These are phyloP conservation scores for Xylaria sp. DNA, from an alignment of 2,329 filamentous ascomycete genomes.

Conservation along the genomic window DNA sequence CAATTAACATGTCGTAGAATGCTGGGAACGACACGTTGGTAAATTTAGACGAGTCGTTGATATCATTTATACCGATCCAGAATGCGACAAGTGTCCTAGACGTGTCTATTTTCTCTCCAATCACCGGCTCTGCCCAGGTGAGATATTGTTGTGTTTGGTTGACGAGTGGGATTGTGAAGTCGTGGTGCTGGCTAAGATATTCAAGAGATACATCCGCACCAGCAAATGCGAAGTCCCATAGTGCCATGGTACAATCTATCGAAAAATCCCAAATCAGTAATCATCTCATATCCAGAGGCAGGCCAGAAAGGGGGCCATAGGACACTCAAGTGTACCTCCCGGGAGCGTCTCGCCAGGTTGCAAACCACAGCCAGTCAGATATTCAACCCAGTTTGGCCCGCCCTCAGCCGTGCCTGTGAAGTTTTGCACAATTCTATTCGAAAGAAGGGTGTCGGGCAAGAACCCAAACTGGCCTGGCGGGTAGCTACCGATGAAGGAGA, in stretches of 20 bases:
- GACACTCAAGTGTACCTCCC: conserved; percentile 21
- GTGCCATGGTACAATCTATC: conserved; percentile 57
- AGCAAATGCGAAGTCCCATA: conserved; percentile 69
- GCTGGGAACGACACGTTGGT: conserved; percentile 55
- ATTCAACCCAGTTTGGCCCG: conserved; percentile 66
- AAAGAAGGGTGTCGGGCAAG: conserved; percentile 56
- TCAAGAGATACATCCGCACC: conserved; percentile 61
- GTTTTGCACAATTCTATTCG: conserved; percentile 63
- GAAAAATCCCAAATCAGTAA: not conserved
- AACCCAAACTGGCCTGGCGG: conserved; percentile 57
- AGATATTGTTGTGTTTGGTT: conserved; percentile 63
- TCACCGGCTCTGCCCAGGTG: conserved; percentile 56
- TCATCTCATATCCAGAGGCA: not conserved
- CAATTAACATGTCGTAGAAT: conserved; percentile 58
- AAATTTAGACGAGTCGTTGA: conserved; percentile 60
- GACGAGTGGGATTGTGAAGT: conserved; percentile 60
- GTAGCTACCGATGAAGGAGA: conserved; percentile 65
- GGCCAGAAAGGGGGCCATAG: not conserved
- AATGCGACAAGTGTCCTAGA: conserved; percentile 57
- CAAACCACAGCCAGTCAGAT: conserved; percentile 62
- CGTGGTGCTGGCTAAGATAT: conserved; percentile 62
- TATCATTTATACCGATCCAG: conserved; percentile 69
- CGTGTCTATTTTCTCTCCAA: conserved; percentile 50
- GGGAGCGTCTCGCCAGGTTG: conserved; percentile 57
- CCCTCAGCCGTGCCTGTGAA: conserved; percentile 62